Base-by-base conservation (phyloP, 495 filamentous ascomycete species). In the Neurospora hispaniola region DNA sequence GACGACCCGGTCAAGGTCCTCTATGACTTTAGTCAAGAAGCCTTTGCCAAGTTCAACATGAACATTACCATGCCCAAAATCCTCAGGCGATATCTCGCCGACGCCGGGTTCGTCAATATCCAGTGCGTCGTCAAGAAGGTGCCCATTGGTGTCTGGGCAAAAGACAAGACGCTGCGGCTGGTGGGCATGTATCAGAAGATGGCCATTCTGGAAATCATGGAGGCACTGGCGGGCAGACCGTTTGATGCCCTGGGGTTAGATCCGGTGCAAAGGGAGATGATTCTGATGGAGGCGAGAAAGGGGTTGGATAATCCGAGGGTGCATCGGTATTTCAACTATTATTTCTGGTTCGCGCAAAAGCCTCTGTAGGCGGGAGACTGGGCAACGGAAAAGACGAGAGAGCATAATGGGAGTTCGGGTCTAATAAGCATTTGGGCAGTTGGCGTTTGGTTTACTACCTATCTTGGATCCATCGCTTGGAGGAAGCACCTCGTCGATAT, bases 21-120 rank as follows among this genome's bases (percentile, higher is more conserved):
- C 73, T 75, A 77, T 42, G 70, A 77, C 3, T 74, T 78, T 7
- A 70, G 79, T 3, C 78, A 75, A 72, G 72, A 80, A 16, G 81
- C 79, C n/a, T 75, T 82, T 35, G 41, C 70, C 39, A 72, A 72
- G 40, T 78, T 81, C 39, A 79, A 80, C 78, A 82, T 85, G 42
- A 81, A 86, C 69, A 72, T 88, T 4, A 81, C 84, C n/a, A 78
- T 85, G 35, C 88, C 71, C 82, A 85, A 69, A 73, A 82, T 48
- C 80, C 86, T 73, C 78, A 83, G 23, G 79, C 87, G 69, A 80
- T 82, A 9, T 79, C 85, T 76, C 80, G 81, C 27, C 76, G 85
- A 88, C 38, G 81, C 86, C 0, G 90, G 90, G 0, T 93, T 90
- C 72, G 82, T 84, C 8, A 86, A 90, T 74, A 83, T 91, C 16